Percentiles rank a stretch among this genome's conserved stretches.
These are phyloP conservation scores for Alopecurus myosuroides DNA, from an alignment of 176 grass and related monocot genomes.

Conservation along the genomic window DNA sequence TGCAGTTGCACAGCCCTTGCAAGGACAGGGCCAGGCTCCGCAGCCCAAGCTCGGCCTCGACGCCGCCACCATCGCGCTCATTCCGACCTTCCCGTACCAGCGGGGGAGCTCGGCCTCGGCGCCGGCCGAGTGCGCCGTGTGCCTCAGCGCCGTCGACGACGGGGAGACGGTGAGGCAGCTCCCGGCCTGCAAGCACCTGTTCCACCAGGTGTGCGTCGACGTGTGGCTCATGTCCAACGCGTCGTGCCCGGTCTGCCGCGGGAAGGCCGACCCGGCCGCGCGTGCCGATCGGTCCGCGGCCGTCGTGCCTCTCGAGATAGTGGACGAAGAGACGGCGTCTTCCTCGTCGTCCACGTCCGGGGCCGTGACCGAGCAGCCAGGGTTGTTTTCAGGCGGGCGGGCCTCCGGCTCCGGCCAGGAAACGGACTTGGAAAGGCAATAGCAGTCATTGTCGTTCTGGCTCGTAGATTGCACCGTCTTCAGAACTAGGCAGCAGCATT, in stretches of 20 bases:
- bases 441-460: neutral
- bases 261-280: slow-evolving; percentile 30
- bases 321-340: neutral
- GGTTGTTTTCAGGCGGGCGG: neutral
- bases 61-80: slow-evolving; percentile 41
- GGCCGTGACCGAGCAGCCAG: neutral
- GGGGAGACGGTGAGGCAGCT: slow-evolving; percentile 56
- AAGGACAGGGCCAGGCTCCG: neutral
- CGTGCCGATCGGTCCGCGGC: neutral
- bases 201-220: slow-evolving; percentile 61
- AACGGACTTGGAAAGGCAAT: slow-evolving; percentile 32
- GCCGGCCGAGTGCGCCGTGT: slow-evolving; percentile 53
- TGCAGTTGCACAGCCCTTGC: neutral
- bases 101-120: neutral
- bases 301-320: neutral
- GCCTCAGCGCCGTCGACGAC: slow-evolving; percentile 49
- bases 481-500: neutral
- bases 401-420: neutral
- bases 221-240: slow-evolving; percentile 50
- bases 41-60: slow-evolving; percentile 47
- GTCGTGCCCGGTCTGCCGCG: slow-evolving; percentile 65
- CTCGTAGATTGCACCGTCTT: neutral
- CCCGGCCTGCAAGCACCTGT: slow-evolving; percentile 49
- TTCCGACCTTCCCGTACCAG: slow-evolving; percentile 49
- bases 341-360: neutral